Evolutionary conservation across 1,284 basidiomycete genomes (phyloP).

Genomic region (Polyporus tsugae): DNA sequence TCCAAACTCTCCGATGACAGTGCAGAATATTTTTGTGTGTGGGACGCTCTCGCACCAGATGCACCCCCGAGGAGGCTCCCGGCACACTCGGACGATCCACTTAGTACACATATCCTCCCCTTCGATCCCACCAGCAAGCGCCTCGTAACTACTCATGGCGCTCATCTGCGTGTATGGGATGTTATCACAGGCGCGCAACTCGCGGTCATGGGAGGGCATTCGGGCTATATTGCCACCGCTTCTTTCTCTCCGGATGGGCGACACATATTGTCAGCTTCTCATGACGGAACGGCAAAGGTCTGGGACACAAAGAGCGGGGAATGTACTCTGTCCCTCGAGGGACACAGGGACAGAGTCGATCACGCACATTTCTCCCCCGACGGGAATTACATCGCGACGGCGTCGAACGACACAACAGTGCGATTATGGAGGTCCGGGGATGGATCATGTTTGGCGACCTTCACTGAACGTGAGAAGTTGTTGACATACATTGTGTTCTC

Average conservation of each 20-base stretch:
- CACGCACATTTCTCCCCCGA: background rate
- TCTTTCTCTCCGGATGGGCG: background rate
- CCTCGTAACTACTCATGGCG: background rate
- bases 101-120: background rate
- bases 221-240: background rate
- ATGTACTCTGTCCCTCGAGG: background rate
- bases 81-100: background rate
- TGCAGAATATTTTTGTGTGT: background rate
- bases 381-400: conserved; percentile 3
- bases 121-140: background rate
- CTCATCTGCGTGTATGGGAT: background rate
- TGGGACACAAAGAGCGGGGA: background rate
- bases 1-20: background rate
- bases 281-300: background rate
- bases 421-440: background rate
- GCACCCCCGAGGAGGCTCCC: background rate
- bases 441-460: background rate
- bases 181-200: background rate
- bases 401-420: background rate
- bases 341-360: background rate
- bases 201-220: background rate
- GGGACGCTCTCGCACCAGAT: background rate
- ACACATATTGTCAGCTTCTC: background rate
- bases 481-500: background rate
- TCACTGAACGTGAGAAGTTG: background rate